These are phyloP conservation scores for Hyaloscypha bicolor DNA, from an alignment of 495 filamentous ascomycete species.

Conservation along the genomic window DNA sequence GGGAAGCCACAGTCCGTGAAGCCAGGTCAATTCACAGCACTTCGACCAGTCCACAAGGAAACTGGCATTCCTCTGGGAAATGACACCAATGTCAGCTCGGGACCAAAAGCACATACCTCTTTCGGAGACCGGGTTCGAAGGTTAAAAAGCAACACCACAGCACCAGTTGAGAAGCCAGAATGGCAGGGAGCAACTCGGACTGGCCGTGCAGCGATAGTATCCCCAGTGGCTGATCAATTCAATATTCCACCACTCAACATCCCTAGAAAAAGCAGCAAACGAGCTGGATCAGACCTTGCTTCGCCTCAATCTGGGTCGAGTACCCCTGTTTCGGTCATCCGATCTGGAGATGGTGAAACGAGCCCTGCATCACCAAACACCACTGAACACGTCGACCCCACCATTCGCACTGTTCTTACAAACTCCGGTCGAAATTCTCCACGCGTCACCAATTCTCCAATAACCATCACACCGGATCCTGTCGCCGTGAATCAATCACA, in stretches of 20 bases:
- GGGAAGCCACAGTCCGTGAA: slow-evolving; percentile 50
- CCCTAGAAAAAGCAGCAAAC: slow-evolving; percentile 42
- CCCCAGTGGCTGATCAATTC: slow-evolving; percentile 47
- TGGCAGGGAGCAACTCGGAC: slow-evolving; percentile 51
- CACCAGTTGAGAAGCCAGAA: slow-evolving; percentile 40
- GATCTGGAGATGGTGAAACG: slow-evolving; percentile 33
- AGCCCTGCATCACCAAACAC: slow-evolving; percentile 28
- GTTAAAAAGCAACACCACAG: slow-evolving; percentile 31
- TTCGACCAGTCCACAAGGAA: slow-evolving; percentile 35
- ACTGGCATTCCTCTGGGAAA: slow-evolving; percentile 22
- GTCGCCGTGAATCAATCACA: slow-evolving; percentile 15
- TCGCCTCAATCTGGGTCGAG: slow-evolving; percentile 19
- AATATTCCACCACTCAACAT: slow-evolving; percentile 45
- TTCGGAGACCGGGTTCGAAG: slow-evolving; percentile 52
- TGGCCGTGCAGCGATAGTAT: slow-evolving; percentile 49
- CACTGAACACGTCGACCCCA: slow-evolving; percentile 8
- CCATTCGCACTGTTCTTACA: slow-evolving; percentile 29
- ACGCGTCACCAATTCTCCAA: slow-evolving; percentile 22
- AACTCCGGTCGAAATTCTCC: slow-evolving; percentile 25
- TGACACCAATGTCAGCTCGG: slow-evolving; percentile 24
- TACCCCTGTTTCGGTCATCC: slow-evolving; percentile 36
- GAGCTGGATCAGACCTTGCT: slow-evolving; percentile 12
- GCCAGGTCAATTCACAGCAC: slow-evolving; percentile 42
- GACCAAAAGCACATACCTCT: slow-evolving; percentile 24
- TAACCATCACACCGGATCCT: slow-evolving; percentile 17